Percentiles rank a stretch among this genome's conserved stretches.
phyloP scores from a whole-genome alignment of 306 rosid species.

The Vicia sativa region DNA sequence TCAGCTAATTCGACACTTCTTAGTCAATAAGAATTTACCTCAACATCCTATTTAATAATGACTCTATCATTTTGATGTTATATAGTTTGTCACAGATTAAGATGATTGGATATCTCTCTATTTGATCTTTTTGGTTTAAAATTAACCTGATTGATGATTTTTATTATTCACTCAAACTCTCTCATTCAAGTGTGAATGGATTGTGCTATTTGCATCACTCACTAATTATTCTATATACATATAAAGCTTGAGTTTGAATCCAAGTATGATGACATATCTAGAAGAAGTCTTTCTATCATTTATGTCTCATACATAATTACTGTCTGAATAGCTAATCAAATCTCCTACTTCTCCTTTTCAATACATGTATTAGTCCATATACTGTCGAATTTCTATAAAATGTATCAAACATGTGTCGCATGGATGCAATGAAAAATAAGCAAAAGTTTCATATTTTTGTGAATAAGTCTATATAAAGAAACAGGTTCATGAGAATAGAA shows the following conservation, averaged over 20 bases:
- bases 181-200: background rate
- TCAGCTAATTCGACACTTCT: constrained; percentile 47
- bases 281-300: too few species aligned
- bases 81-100: background rate
- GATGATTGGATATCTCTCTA: background rate
- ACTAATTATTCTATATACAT: background rate
- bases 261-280: too few species aligned
- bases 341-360: too few species aligned
- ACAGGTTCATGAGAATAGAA: too few species aligned
- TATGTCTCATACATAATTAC: too few species aligned
- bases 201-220: background rate
- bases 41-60: constrained; percentile 34
- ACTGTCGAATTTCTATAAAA: too few species aligned
- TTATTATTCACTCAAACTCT: background rate
- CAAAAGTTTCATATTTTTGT: too few species aligned
- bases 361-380: too few species aligned
- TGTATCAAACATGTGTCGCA: too few species aligned
- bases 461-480: too few species aligned
- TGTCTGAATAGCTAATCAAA: too few species aligned
- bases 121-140: constrained; percentile 14
- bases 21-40: constrained; percentile 51
- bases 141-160: background rate
- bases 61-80: background rate
- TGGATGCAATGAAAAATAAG: too few species aligned
- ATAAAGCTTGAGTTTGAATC: background rate